Evolutionary conservation across 2,329 filamentous ascomycete species (phyloP), one percentile per base, ranked within the genome.

Genomic region (Pseudocercospora fijiensis): DNA sequence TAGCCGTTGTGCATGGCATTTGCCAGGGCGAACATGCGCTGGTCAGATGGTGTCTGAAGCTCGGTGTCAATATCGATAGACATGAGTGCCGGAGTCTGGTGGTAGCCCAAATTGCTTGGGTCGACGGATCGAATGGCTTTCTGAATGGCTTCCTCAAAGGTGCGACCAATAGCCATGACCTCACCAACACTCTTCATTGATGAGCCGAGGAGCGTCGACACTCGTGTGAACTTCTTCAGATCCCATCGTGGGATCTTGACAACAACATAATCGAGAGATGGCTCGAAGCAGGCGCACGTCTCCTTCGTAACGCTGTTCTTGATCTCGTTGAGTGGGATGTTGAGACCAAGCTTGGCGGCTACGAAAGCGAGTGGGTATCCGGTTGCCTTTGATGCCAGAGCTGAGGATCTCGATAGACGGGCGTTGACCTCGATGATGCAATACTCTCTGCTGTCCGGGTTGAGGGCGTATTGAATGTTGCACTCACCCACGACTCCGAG

Each of bases 111-210:
- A 76, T 98, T 98, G 82, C 95, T 89, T 79, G 91, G 94, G 78
- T 99, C 95, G 63, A 98, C 94, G 45, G 92, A 89, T 57, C 95
- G 89, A 72, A 99, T 99, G 20, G 95, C 95, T 79, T 98, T 99
- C 74, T 99, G 95, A 47, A 99, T 96, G 8, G 95, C 95, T 80
- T 99, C 95, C 79, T 99, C 95, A 72, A 99, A 99, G 0, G 91
- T 96, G 69, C 95, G 85, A 62, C 95, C 95, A 71, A 99, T 97
- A 74, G 90, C 94, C 95, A 99, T 98, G 70, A 99, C 95, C 78
- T 99, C 95, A 75, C 95, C 95, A 59, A 99, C 93, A 85, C 92
- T 96, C 88, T 98, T 99, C 95, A 99, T 99, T 11, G 94, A 96
- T 2, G 95, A 98, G 28, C 93, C 94, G 24, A 99, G 89, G 75